A percentile compares a stretch with the other conserved stretches of the same genome.
Conservation (phyloP, 305 asterid species). For the Fraxinus angustifolia region DNA sequence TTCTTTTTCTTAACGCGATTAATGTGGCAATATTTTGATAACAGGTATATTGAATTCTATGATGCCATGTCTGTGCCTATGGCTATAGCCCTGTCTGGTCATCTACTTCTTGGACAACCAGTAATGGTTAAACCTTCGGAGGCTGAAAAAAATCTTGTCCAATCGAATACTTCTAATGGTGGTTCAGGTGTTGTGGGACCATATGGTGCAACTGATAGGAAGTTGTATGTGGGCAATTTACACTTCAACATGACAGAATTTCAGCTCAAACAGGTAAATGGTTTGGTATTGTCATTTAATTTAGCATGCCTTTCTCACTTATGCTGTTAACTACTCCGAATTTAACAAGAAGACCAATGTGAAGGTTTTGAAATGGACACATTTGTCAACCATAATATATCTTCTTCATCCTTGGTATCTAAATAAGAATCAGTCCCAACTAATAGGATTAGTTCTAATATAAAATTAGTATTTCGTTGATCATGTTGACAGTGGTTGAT, state of each 20-base stretch:
- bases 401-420: not conserved
- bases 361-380: not conserved
- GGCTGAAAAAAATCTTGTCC: constrained; percentile 98
- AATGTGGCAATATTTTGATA: not conserved
- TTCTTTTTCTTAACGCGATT: not conserved
- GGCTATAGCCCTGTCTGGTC: constrained; percentile 96
- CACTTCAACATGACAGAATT: constrained; percentile 92
- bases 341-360: not conserved
- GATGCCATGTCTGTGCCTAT: constrained; percentile 96
- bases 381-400: not conserved
- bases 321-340: not conserved
- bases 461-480: not conserved
- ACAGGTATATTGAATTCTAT: constrained; percentile 92
- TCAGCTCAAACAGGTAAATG: constrained; percentile 82
- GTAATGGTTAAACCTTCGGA: constrained; percentile 98
- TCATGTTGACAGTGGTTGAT: not conserved
- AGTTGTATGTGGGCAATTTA: constrained; percentile 86
- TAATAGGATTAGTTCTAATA: not conserved
- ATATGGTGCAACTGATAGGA: constrained; percentile 85
- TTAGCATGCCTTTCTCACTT: not conserved
- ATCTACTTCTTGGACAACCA: constrained; percentile 87
- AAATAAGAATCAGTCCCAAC: not conserved
- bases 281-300: not conserved
- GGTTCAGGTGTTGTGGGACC: constrained; percentile 77
- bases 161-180: constrained; percentile 65